Conservation (phyloP, 352 stramenopile species). For the Plasmopara halstedii region DNA sequence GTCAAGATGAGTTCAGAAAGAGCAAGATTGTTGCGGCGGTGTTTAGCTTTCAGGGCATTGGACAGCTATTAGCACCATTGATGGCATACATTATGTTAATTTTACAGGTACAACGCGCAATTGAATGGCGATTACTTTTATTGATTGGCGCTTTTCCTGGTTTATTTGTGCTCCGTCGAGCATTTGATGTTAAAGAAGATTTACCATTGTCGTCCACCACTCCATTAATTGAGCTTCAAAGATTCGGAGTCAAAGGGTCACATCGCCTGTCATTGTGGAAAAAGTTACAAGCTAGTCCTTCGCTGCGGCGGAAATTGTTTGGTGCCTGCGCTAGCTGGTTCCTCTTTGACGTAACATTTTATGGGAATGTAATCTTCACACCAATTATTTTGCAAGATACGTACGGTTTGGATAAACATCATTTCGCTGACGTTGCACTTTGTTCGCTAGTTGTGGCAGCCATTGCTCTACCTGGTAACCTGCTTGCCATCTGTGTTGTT, state of each 20-base stretch:
- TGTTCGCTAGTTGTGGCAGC: conserved; percentile 64
- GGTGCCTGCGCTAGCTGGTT: conserved; percentile 87
- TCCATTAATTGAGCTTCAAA: conserved; percentile 10
- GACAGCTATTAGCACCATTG: conserved; percentile 47
- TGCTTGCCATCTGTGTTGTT: conserved; percentile 53
- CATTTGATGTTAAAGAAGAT: conserved; percentile 39
- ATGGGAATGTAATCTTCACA: conserved; percentile 86
- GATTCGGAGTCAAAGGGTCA: conserved; percentile 9
- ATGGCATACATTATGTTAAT: conserved; percentile 53
- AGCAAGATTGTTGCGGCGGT: conserved; percentile 58
- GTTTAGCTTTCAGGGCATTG: conserved; percentile 62
- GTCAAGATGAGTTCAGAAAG: conserved; percentile 38
- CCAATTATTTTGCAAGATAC: conserved; percentile 72
- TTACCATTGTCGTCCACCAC: conserved; percentile 5
- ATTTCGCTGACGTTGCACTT: conserved; percentile 45
- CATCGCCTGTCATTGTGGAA: conserved; percentile 24
- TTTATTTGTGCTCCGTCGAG: conserved; percentile 45
- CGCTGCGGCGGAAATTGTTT: conserved; percentile 48
- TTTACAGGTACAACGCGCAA: conserved; percentile 21
- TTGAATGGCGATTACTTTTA: conserved; percentile 52
- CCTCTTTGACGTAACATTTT: conserved; percentile 89
- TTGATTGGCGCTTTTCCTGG: conserved; percentile 46
- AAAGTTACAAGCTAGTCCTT: conserved; percentile 22
- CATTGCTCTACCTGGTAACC: conserved; percentile 67
- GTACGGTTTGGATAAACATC: conserved; percentile 47